Conservation (phyloP, 495 filamentous ascomycete genomes). For the Oidiodendron maius region DNA sequence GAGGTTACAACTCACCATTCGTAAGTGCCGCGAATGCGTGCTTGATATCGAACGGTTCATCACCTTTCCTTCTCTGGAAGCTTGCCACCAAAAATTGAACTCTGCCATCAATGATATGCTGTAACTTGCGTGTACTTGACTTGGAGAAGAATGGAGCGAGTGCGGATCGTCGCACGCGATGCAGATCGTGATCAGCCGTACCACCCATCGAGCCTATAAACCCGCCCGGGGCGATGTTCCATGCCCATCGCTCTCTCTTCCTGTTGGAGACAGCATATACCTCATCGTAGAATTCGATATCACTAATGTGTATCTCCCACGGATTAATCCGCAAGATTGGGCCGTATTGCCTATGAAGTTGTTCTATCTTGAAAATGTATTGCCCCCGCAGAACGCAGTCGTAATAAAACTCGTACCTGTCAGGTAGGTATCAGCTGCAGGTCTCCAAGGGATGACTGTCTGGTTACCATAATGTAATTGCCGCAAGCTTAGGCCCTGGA, state of each 20-base stretch:
- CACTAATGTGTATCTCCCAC: constrained; percentile 46
- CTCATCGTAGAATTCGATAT: constrained; percentile 45
- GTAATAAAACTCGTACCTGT: constrained; percentile 36
- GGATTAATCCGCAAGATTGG: constrained; percentile 58
- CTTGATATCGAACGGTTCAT: too few species aligned
- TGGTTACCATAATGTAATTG: constrained; percentile 34
- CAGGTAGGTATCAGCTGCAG: constrained; percentile 1
- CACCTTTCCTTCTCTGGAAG: too few species aligned
- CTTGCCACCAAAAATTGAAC: too few species aligned
- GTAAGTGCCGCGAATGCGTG: too few species aligned
- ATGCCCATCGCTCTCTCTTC: constrained; percentile 5
- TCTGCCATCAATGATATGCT: constrained; percentile 41
- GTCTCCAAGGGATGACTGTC: neutral
- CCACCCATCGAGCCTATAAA: too few species aligned
- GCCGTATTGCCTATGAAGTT: constrained; percentile 34
- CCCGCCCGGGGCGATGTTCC: too few species aligned
- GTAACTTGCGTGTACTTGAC: constrained; percentile 29
- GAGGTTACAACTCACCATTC: too few species aligned
- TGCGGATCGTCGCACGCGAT: constrained; percentile 29
- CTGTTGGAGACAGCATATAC: constrained; percentile 29
- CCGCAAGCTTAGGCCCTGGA: constrained; percentile 42
- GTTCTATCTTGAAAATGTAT: constrained; percentile 23
- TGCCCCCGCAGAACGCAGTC: constrained; percentile 13
- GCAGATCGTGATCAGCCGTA: constrained; percentile 37
- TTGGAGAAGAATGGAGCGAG: constrained; percentile 44